These are phyloP conservation scores for Colletotrichum chlorophyti DNA, from an alignment of 2,329 filamentous ascomycete species.

Conservation along the genomic window DNA sequence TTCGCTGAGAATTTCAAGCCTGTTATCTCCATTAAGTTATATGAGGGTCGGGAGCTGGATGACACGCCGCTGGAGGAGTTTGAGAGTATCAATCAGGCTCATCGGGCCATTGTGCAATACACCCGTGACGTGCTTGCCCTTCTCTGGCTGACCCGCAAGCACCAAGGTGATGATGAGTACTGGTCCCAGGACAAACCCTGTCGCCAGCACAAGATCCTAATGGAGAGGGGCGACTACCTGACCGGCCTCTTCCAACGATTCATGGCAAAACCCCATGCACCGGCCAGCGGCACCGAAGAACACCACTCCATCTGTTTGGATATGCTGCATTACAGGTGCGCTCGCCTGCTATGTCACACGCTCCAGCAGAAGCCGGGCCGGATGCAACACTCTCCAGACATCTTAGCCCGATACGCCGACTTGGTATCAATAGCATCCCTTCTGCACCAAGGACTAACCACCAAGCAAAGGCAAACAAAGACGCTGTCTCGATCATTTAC, in stretches of 20 bases:
- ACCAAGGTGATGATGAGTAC: constrained; percentile 22
- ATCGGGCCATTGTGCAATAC: constrained; percentile 31
- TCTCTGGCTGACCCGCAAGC: constrained; percentile 27
- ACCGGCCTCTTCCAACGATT: constrained; percentile 24
- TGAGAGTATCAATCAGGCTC: constrained; percentile 25
- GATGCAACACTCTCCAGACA: neutral
- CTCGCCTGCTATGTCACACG: constrained; percentile 14
- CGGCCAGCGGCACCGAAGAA: constrained; percentile 1
- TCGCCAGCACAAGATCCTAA: constrained; percentile 31
- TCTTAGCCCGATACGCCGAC: constrained; percentile 7
- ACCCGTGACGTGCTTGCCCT: constrained; percentile 34
- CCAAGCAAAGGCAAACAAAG: neutral
- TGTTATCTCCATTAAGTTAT: constrained; percentile 29
- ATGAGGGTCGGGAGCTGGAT: constrained; percentile 27
- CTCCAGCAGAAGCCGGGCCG: constrained; percentile 11
- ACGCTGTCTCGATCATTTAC: constrained; percentile 13
- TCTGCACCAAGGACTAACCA: constrained; percentile 5
- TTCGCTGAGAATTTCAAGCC: constrained; percentile 31
- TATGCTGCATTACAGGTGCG: constrained; percentile 19
- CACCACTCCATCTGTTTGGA: constrained; percentile 22
- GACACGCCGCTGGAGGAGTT: constrained; percentile 23
- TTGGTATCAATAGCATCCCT: neutral
- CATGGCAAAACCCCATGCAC: constrained; percentile 9
- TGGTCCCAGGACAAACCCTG: constrained; percentile 27
- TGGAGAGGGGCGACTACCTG: constrained; percentile 26